These are phyloP conservation scores for Stentor coeruleus DNA, from an alignment of 73 alveolate species.

Conservation along the genomic window DNA sequence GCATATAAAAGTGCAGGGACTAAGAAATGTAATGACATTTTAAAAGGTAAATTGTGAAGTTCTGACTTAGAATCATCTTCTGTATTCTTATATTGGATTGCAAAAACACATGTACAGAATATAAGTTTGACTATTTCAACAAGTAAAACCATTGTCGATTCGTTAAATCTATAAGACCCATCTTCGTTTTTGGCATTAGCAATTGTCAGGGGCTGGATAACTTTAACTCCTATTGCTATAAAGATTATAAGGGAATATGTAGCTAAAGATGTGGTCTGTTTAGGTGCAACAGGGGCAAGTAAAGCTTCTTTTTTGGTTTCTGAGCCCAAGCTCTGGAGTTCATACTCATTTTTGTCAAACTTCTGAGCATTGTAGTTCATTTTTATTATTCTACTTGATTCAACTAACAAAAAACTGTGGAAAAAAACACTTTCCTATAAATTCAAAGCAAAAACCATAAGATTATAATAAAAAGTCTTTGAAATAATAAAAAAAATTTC, in stretches of 20 bases:
- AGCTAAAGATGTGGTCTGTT: no score
- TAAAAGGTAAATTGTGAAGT: background rate
- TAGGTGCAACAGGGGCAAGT: no score
- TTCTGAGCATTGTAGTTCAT: no score
- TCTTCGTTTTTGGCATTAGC: conserved; percentile 1
- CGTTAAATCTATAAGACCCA: conserved; percentile 5
- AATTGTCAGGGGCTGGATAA: conserved; percentile 23
- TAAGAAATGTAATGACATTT: background rate
- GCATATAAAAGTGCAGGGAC: conserved; percentile 29
- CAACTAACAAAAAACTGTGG: no score
- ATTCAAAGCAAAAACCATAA: no score
- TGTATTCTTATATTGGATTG: background rate
- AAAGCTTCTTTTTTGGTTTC: no score
- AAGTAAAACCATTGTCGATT: conserved; percentile 21
- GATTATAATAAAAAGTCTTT: no score
- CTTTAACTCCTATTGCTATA: conserved; percentile 8
- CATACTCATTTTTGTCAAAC: no score
- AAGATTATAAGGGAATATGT: background rate
- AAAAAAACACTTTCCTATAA: no score
- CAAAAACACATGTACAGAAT: background rate
- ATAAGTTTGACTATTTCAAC: background rate
- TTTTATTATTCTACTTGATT: no score
- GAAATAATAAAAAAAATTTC: no score
- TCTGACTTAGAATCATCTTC: background rate
- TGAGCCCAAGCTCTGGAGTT: no score